Evolutionary conservation across 192 early-diverging fungal genomes (phyloP).

Genomic region (Geosiphon pyriformis): DNA sequence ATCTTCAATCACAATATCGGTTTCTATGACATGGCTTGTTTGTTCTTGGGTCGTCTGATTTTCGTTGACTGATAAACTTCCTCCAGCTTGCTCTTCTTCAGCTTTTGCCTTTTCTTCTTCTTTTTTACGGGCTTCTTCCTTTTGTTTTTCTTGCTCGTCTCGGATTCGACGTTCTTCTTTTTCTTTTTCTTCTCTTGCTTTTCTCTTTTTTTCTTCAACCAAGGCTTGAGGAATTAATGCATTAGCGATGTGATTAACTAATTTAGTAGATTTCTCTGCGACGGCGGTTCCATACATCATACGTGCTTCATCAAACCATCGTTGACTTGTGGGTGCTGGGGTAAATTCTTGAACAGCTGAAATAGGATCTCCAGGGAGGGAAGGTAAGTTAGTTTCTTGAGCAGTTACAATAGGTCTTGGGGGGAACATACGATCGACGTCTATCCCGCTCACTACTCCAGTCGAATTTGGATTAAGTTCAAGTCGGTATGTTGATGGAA

Average conservation of each 20-base stretch:
- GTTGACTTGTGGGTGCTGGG: constrained; percentile 63
- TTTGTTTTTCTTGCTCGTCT: constrained; percentile 53
- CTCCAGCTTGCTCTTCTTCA: constrained; percentile 31
- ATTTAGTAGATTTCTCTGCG: constrained; percentile 52
- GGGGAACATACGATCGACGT: constrained; percentile 30
- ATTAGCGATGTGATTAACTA: constrained; percentile 63
- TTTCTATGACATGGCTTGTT: constrained; percentile 24
- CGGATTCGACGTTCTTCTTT: constrained; percentile 38
- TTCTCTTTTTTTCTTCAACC: constrained; percentile 55
- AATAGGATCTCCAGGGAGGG: constrained; percentile 35
- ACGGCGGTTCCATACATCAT: constrained; percentile 68
- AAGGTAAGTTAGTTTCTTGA: constrained; percentile 23
- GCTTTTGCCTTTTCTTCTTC: constrained; percentile 42
- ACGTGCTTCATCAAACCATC: constrained; percentile 84
- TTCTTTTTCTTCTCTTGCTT: constrained; percentile 51
- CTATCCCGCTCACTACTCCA: constrained; percentile 34
- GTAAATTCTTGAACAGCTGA: constrained; percentile 64
- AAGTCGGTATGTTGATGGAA: constrained; percentile 31
- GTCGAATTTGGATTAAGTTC: constrained; percentile 30
- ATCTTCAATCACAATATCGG: constrained; percentile 31
- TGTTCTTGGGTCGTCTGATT: constrained; percentile 9
- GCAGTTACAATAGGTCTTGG: constrained; percentile 6
- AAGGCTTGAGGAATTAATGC: constrained; percentile 69
- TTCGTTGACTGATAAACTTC: neutral
- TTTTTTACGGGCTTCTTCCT: constrained; percentile 39